Evolutionary conservation across 176 grass and related monocot species (phyloP), one percentile per base, ranked within the genome.

Genomic region (Canna indica): DNA sequence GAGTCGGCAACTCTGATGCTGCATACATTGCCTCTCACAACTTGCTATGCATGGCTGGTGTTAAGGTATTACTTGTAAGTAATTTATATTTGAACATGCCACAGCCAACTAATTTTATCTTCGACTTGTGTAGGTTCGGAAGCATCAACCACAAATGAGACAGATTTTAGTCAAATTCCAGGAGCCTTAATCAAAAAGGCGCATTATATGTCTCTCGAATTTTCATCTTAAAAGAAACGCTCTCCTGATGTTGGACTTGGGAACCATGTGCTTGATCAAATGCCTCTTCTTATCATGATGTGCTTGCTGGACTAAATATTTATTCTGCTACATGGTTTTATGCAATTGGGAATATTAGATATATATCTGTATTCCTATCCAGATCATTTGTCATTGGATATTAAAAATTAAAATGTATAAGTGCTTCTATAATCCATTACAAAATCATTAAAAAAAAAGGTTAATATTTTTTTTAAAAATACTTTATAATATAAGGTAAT

Each of bases 21-120:
- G 80, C 74, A 78, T 99, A 99, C 79, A 48, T 87, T 3, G 94
- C 94, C 42, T 99, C 94, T 50, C 86, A 93, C 84, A 99, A 83
- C 80, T 76, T 93, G 64, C 78, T 99, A 68, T 78, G 80, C 4
- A 87, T 99, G 86, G 86, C 94, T 83, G 81, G 84, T 60, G 59
- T 99, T 24, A 99, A 99, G 94, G 94, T 99, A 72, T 69, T 61
- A 29, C 26, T 32, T 10, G 24, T 18, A 48, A 18, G 20, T 31
- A 27, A 70, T n/a, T 25, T 39, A 0, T 14, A 0, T 18, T 45
- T 47, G 18, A 30, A 70, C 6, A 20, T 66, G 15, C 32, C 14
- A 18, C 50, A 31, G 42, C 50, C 29, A 7, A 9, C 7, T 50
- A 6, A 31, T 22, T 15, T 16, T 13, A 14, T 46, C 29, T 30